A percentile compares a stretch with the other conserved stretches of the same genome.
These are phyloP conservation scores for Fusarium ramigenum DNA, from an alignment of 2,329 filamentous ascomycete genomes.

Conservation along the genomic window DNA sequence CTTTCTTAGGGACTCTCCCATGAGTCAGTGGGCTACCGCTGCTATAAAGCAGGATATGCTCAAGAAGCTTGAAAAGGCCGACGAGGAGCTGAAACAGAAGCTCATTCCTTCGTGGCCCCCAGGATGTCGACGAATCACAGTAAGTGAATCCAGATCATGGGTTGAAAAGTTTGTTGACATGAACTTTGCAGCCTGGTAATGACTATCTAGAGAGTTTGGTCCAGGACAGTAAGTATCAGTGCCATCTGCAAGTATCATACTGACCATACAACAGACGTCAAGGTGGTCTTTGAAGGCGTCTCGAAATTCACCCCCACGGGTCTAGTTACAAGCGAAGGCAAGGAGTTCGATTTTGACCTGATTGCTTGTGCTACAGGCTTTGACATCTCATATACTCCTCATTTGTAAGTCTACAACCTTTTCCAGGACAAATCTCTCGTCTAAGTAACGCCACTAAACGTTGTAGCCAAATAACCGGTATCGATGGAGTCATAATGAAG, in stretches of 20 bases:
- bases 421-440: too few relatives aligned
- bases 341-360: background rate
- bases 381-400: background rate
- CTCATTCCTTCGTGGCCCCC: background rate
- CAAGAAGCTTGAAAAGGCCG: background rate
- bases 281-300: background rate
- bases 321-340: background rate
- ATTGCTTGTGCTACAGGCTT: background rate
- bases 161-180: accelerated
- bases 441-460: background rate
- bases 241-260: background rate
- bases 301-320: background rate
- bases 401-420: background rate
- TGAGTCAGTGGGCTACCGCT: background rate
- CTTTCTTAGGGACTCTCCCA: background rate
- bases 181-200: background rate
- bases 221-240: background rate
- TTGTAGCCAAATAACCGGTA: background rate
- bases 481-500: background rate
- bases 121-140: accelerated
- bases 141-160: background rate
- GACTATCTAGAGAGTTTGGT: background rate
- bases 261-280: background rate
- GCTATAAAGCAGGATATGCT: background rate
- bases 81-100: background rate